Base-by-base conservation (phyloP, 495 filamentous ascomycete genomes). In the Tuber borchii region DNA sequence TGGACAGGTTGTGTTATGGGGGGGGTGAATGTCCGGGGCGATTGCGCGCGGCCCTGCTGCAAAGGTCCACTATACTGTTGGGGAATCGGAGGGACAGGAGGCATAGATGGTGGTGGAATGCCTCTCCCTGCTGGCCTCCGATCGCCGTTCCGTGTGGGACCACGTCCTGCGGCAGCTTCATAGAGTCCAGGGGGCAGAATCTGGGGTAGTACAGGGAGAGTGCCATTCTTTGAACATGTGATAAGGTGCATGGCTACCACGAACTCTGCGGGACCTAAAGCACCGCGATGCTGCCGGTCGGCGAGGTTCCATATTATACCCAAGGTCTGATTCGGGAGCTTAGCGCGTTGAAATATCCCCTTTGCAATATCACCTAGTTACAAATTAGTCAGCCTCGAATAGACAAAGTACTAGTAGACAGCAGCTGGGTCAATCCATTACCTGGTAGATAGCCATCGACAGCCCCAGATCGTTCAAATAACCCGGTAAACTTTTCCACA, bases 201-300 rank as follows among this genome's bases (percentile, higher is more conserved):
- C 74, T 87, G 91, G 39, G 95, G 95, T 76, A 98, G 86, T 69
- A 88, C 91, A 73, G 91, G 89, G 84, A 99, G 87, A 10, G 88
- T 87, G 40, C 94, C 92, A 37, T 90, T 92, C 85, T 95, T 97
- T 83, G 90, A 93, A 10, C 94, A 97, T 8, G 92, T 92, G 72
- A 99, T 86, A 43, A 99, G 87, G 85, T 99, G 95, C 95, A 99
- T 99, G 17, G 96, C 95, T 80, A 99, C 95, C 80, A 97, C 91
- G 83, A 99, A 99, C 76, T 98, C 95, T 19, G 93, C 95, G 79
- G 89, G 86, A 77, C 92, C 92, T n/a, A 99, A 88, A 46, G 90
- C 90, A 40, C 95, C 96, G 72, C 94, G 89, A 83, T 97, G 93
- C 83, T 97, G 93, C 1, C 92, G 94, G 84, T 99, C 95, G 16